A percentile compares a stretch with the other conserved stretches of the same genome.
Evolutionary conservation across 164 flowering plant species (phyloP).

Genomic region (Cinnamomum micranthum): DNA sequence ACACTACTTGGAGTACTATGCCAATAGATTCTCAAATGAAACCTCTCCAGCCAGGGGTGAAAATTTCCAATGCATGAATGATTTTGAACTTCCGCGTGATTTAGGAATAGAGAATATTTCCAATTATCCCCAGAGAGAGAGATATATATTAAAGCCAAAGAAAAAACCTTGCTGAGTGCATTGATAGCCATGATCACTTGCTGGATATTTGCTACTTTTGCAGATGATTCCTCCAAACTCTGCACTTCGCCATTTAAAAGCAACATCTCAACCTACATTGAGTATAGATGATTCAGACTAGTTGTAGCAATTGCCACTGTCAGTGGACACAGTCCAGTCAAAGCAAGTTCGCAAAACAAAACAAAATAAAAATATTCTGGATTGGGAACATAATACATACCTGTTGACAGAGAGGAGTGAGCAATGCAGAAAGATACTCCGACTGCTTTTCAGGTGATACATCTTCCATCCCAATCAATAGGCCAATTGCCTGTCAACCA

Average conservation of each 20-base stretch:
- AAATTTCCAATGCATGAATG: not conserved
- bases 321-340: not conserved
- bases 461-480: conserved; percentile 95
- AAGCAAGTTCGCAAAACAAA: not conserved
- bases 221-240: conserved; percentile 44
- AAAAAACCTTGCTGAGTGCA: conserved; percentile 90
- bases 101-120: not conserved
- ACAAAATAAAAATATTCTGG: conserved; percentile 2
- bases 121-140: not conserved
- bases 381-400: conserved; percentile 24
- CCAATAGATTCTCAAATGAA: not conserved
- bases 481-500: conserved; percentile 75
- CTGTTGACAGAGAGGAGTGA: conserved; percentile 95
- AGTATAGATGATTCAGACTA: conserved; percentile 9
- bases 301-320: not conserved
- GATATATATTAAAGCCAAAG: not conserved
- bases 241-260: conserved; percentile 49
- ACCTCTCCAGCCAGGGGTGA: not conserved
- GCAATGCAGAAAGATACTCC: conserved; percentile 78
- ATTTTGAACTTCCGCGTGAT: not conserved
- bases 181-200: conserved; percentile 85
- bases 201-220: conserved; percentile 62
- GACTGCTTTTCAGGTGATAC: conserved; percentile 81
- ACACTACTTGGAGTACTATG: not conserved
- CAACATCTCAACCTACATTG: conserved; percentile 62